Percentiles rank a stretch among this genome's conserved stretches.
These are phyloP conservation scores for Aspergillus pseudonomiae DNA, from an alignment of 2,329 filamentous ascomycete genomes.

Conservation along the genomic window DNA sequence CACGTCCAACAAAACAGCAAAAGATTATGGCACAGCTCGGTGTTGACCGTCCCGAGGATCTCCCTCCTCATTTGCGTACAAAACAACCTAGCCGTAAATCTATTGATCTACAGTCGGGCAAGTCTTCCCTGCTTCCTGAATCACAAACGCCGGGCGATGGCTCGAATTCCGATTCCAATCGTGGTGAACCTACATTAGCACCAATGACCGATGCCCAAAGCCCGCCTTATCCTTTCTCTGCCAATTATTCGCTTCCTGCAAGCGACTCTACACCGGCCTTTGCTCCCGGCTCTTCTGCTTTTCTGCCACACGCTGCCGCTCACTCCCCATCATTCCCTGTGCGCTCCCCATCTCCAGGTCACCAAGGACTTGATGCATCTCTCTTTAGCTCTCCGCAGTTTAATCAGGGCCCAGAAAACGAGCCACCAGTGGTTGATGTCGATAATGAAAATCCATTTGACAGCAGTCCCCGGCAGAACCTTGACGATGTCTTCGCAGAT, in stretches of 20 bases:
- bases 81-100: constrained; percentile 76
- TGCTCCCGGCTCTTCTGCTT: constrained; percentile 38
- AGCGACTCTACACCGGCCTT: constrained; percentile 43
- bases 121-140: constrained; percentile 32
- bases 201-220: constrained; percentile 34
- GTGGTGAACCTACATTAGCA: constrained; percentile 37
- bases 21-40: constrained; percentile 89
- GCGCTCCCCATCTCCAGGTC: constrained; percentile 41
- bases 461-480: constrained; percentile 44
- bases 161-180: constrained; percentile 33
- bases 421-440: constrained; percentile 34
- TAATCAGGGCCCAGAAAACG: constrained; percentile 38
- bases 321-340: constrained; percentile 44
- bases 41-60: constrained; percentile 85
- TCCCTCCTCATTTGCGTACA: constrained; percentile 79
- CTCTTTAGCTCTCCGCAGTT: constrained; percentile 48
- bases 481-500: constrained; percentile 52
- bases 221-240: constrained; percentile 42
- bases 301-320: constrained; percentile 39
- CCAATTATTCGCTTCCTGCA: constrained; percentile 41
- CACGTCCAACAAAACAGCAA: constrained; percentile 92
- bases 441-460: constrained; percentile 37
- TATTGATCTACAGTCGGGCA: constrained; percentile 47
- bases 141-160: constrained; percentile 34
- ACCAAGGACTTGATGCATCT: constrained; percentile 39